Evolutionary conservation across 2,329 filamentous ascomycete genomes (phyloP).

Genomic region (Grosmannia huntii): DNA sequence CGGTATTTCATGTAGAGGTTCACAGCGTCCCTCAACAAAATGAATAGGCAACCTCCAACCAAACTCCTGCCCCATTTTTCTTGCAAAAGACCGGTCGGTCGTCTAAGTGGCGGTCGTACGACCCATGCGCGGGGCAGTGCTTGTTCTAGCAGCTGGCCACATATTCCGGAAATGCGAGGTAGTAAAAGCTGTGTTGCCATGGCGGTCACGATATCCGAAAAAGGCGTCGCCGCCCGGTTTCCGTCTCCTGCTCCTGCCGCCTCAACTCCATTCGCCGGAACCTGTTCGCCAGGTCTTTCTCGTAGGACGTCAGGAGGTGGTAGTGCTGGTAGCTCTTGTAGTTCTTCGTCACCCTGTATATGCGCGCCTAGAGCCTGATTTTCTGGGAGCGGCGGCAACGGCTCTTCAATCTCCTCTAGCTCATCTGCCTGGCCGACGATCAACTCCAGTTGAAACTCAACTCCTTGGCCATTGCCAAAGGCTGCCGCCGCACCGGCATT

Average conservation of each 20-base stretch:
- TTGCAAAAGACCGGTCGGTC: slow-evolving; percentile 50
- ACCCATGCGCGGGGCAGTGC: slow-evolving; percentile 59
- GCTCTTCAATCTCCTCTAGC: slow-evolving; percentile 22
- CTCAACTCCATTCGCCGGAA: slow-evolving; percentile 1
- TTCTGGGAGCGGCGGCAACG: neutral
- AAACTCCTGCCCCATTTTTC: slow-evolving; percentile 82
- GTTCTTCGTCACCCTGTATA: neutral
- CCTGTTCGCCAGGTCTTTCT: neutral
- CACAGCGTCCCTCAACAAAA: slow-evolving; percentile 63
- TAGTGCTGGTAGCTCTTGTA: neutral
- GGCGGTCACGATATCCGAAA: slow-evolving; percentile 33
- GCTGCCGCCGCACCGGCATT: slow-evolving; percentile 1
- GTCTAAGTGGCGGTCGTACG: slow-evolving; percentile 19
- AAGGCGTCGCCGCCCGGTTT: slow-evolving; percentile 11
- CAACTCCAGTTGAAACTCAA: slow-evolving; percentile 10
- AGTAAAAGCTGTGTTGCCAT: slow-evolving; percentile 54
- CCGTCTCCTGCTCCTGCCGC: slow-evolving; percentile 17
- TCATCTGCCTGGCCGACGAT: slow-evolving; percentile 13
- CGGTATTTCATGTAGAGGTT: slow-evolving; percentile 52
- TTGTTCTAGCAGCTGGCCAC: slow-evolving; percentile 62
- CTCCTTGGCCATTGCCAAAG: neutral
- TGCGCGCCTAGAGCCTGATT: neutral
- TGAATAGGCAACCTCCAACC: slow-evolving; percentile 76
- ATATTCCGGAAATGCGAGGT: slow-evolving; percentile 64
- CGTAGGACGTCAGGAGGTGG: neutral